Evolutionary conservation across 805 yeast genomes (phyloP), one percentile per base, ranked within the genome.

Genomic region (Zygotorulaspora chibaensis): DNA sequence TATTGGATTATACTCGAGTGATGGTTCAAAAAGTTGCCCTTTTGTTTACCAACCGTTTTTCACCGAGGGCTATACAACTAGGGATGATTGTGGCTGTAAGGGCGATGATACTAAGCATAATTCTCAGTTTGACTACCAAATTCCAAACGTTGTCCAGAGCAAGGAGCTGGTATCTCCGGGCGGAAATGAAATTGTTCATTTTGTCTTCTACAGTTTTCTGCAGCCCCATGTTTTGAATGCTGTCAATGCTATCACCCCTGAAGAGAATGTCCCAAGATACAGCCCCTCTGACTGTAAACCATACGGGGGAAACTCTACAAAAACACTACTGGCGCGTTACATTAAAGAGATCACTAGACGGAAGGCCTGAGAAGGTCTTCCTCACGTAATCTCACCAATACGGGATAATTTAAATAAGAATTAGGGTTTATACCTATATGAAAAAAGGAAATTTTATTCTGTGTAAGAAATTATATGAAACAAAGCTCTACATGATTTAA

Each of bases 71-170:
- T 86, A 84, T 55, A 81, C 80, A 0, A 91, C 99, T 0, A 56
- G 66, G 38, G 99, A 93, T 61, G 98, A 91, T 58, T 73, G 75
- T 55, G 99, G 97, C 0, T 66, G 71, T 52, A 80, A 81, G 51
- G 99, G 99, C 17, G 99, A 93, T 61, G 98, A 86, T 70, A 74
- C 88, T 31, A 55, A 80, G 46, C 90, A 85, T 67, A 70, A 67
- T 47, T 75, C 86, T 1, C 75, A 84, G 38, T 69, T 70, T 0
- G 69, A 74, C 46, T 83, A 75, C 62, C 76, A 73, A 7, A 71
- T 88, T 2, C 96, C 98, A 8, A 90, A 88, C 57, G 95, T 87
- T 10, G 79, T 91, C 23, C 84, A 79, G 53, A 46, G 77, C 62
- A 55, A 50, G 51, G 54, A 61, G 15, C 8, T 55, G 16, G 42